A percentile compares a stretch with the other conserved stretches of the same genome.
phyloP scores from a whole-genome alignment of 2,329 filamentous ascomycete species.

The Harringtonia lauricola region DNA sequence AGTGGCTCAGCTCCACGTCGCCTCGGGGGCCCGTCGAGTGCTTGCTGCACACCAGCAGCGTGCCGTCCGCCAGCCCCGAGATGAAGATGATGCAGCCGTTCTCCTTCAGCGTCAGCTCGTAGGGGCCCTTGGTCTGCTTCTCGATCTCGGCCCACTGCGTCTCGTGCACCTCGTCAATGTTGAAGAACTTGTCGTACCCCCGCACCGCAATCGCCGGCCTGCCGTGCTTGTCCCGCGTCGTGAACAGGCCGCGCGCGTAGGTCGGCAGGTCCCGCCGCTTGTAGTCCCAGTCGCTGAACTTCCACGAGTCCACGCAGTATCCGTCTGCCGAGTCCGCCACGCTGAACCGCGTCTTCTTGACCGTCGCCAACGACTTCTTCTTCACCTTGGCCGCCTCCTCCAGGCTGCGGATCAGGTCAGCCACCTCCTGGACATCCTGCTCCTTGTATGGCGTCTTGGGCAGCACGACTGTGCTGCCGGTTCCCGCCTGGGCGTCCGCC shows the following conservation, averaged over 20 bases:
- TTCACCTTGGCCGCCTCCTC: constrained; percentile 44
- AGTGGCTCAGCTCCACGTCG: constrained; percentile 68
- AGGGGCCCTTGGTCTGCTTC: constrained; percentile 68
- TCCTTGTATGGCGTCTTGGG: constrained; percentile 45
- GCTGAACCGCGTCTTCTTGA: constrained; percentile 70
- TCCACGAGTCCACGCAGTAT: constrained; percentile 78
- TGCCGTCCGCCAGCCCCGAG: constrained; percentile 78
- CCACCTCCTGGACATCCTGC: constrained; percentile 61
- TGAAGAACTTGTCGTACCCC: constrained; percentile 99
- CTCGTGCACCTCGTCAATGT: constrained; percentile 67
- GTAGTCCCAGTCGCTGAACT: constrained; percentile 92
- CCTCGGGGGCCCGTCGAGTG: constrained; percentile 80
- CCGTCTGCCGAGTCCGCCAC: constrained; percentile 52
- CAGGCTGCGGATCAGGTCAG: constrained; percentile 53
- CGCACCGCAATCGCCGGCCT: constrained; percentile 70
- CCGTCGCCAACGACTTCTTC: constrained; percentile 51
- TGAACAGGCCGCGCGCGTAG: constrained; percentile 90
- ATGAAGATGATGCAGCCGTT: constrained; percentile 99
- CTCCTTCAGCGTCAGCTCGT: constrained; percentile 93
- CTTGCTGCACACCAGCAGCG: constrained; percentile 94
- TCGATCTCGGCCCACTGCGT: constrained; percentile 79
- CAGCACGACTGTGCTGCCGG: background rate
- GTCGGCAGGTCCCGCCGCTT: constrained; percentile 78
- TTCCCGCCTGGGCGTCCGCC: background rate
- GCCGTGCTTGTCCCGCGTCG: constrained; percentile 51